Evolutionary conservation across 148 eudicot genomes (phyloP).

Genomic region (Polygonum maritimum): DNA sequence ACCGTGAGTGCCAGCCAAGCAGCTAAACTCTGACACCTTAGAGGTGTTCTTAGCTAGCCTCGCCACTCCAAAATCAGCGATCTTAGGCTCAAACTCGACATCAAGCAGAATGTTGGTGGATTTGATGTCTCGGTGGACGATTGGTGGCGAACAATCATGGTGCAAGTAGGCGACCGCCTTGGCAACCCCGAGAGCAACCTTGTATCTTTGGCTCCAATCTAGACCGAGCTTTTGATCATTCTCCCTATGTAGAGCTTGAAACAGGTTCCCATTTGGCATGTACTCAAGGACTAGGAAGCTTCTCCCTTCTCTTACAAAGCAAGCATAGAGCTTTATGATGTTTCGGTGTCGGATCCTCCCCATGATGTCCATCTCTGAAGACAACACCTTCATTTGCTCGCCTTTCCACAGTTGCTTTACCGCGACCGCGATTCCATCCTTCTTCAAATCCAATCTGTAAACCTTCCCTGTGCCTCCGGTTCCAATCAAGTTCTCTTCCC

Average conservation of each 20-base stretch:
- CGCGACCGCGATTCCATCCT: slow-evolving; percentile 53
- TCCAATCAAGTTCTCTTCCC: slow-evolving; percentile 63
- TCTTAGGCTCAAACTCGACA: slow-evolving; percentile 63
- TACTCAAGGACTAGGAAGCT: slow-evolving; percentile 74
- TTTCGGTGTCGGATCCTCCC: slow-evolving; percentile 80
- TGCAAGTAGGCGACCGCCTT: slow-evolving; percentile 83
- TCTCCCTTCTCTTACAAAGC: slow-evolving; percentile 53
- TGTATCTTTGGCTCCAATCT: slow-evolving; percentile 65
- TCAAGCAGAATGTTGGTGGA: slow-evolving; percentile 80
- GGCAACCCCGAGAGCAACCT: slow-evolving; percentile 76
- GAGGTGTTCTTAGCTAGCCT: slow-evolving; percentile 29
- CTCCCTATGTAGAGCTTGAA: slow-evolving; percentile 5
- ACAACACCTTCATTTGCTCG: slow-evolving; percentile 26
- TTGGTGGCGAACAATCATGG: slow-evolving; percentile 68
- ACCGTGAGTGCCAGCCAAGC: slow-evolving; percentile 90
- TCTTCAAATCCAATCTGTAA: slow-evolving; percentile 59
- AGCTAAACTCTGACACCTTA: slow-evolving; percentile 21
- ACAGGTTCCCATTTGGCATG: slow-evolving; percentile 74
- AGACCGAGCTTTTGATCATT: slow-evolving; percentile 27
- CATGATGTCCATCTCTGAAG: slow-evolving; percentile 67
- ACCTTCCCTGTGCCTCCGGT: slow-evolving; percentile 84
- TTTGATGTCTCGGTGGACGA: slow-evolving; percentile 81
- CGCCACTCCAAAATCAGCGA: slow-evolving; percentile 93
- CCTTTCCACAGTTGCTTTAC: slow-evolving; percentile 70
- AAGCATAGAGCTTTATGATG: slow-evolving; percentile 73